Percentiles rank a stretch among this genome's conserved stretches.
phyloP scores from a whole-genome alignment of 2,329 filamentous ascomycete species.

The Talaromyces sp. region DNA sequence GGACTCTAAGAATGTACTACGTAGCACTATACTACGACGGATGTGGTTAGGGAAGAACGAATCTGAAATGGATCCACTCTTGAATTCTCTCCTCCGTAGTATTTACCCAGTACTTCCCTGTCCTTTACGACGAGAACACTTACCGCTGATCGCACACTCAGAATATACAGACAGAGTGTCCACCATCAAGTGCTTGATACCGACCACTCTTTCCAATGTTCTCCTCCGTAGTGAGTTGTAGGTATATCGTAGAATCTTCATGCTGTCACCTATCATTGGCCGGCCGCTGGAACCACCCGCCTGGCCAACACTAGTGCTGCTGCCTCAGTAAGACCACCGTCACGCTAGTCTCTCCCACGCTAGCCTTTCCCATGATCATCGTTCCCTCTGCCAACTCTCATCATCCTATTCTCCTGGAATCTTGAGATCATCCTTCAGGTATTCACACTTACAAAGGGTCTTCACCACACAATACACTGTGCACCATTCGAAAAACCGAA shows the following conservation, averaged over 20 bases:
- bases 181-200: too few relatives aligned
- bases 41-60: too few relatives aligned
- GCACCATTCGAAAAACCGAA: background rate
- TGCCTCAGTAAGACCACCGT: background rate
- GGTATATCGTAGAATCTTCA: too few relatives aligned
- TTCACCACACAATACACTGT: background rate
- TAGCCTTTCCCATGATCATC: conserved; percentile 7
- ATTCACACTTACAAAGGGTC: background rate
- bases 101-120: too few relatives aligned
- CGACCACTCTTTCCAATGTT: too few relatives aligned
- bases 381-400: conserved; percentile 3
- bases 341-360: background rate
- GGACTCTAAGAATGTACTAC: background rate
- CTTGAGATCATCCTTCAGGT: background rate
- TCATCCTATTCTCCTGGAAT: conserved; percentile 1
- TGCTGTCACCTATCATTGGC: background rate
- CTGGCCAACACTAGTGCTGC: background rate
- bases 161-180: too few relatives aligned
- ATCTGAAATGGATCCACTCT: background rate
- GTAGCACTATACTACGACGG: too few relatives aligned
- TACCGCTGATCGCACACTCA: too few relatives aligned
- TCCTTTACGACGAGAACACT: too few relatives aligned
- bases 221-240: too few relatives aligned
- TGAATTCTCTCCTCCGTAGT: background rate
- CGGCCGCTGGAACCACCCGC: background rate